Base-by-base conservation (phyloP, 1,284 basidiomycete genomes). In the Heterobasidion occidentale region DNA sequence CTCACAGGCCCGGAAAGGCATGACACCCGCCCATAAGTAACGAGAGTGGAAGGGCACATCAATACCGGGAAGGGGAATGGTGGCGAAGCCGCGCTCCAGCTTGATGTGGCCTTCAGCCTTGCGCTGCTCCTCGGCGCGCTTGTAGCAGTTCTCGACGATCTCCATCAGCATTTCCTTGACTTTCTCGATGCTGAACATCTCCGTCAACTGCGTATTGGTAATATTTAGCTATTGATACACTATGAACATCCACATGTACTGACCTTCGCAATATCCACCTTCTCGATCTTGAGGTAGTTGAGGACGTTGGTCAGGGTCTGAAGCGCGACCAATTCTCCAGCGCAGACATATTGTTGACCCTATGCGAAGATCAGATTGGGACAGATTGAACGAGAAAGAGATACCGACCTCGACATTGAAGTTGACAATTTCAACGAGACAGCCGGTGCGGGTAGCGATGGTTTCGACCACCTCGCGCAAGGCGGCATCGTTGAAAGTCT, bases 41-140 rank as follows among this genome's bases (percentile, higher is more conserved):
- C 93, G 89, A 9, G 96, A 95, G 73, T 99, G 96, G 90, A 99
- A 99, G 11, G 97, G 96, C 11, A 99, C 96, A 66, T 99, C 96
- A 66, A 99, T 98, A 65, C 96, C 96, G 38, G 96, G 93, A 11
- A 98, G 81, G 55, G 95, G 94, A 61, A 98, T 97, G 9, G 94
- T 95, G 0, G 92, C 95, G 66, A 95, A 98, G 9, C 96, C 96
- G 65, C 96, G 90, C 68, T 99, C 95, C 55, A 99, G 86, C 64
- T 90, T 90, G 74, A 99, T 93, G 63, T 90, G 84, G n/a, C 93
- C 94, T 58, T 92, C 88, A 11, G 81, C 78, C 65, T 86, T 83
- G 71, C 94, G 86, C 64, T 86, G 82, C 63, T 91, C 88, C 63
- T 89, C 81, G 5, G 94, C 90, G 59, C 83, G 83, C 58, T 84